Conservation (phyloP, 208 protist genomes). For the Porcisia hertigi region DNA sequence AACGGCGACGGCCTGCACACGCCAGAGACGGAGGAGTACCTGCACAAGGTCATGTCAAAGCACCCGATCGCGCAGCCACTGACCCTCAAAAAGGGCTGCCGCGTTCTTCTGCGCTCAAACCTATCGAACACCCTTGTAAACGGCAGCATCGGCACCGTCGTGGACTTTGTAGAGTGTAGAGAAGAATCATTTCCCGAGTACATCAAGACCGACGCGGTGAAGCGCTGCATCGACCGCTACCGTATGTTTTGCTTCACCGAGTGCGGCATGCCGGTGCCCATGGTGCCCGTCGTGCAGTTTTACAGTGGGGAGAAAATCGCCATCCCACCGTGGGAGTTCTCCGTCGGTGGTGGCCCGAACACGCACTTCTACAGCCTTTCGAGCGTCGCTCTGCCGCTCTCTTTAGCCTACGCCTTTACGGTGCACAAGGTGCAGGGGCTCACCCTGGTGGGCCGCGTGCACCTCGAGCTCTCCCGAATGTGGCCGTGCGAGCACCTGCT, state of each 20-base stretch:
- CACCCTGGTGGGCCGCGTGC: conserved; percentile 82
- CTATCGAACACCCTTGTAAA: conserved; percentile 81
- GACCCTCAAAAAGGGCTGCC: conserved; percentile 86
- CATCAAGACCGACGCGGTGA: conserved; percentile 60
- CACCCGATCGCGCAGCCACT: conserved; percentile 85
- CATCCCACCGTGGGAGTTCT: conserved; percentile 86
- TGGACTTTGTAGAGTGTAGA: conserved; percentile 81
- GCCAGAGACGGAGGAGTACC: conserved; percentile 74
- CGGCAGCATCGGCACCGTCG: conserved; percentile 87
- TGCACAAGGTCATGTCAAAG: conserved; percentile 78
- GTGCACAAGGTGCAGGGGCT: conserved; percentile 91
- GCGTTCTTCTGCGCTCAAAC: conserved; percentile 81
- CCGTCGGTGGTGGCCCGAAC: conserved; percentile 65
- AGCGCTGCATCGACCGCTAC: conserved; percentile 77
- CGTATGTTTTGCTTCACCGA: conserved; percentile 81
- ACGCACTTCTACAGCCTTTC: conserved; percentile 83
- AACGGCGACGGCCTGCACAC: conserved; percentile 84
- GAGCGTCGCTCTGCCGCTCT: conserved; percentile 74
- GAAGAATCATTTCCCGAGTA: conserved; percentile 67
- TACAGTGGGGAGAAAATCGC: conserved; percentile 78
- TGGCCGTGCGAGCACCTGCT: conserved; percentile 90
- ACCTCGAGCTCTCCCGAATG: conserved; percentile 89
- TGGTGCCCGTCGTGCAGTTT: conserved; percentile 87
- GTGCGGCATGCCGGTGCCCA: conserved; percentile 76
- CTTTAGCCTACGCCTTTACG: conserved; percentile 89